These are phyloP conservation scores for Amanita jacksonii DNA, from an alignment of 768 basidiomycete species.

Conservation along the genomic window DNA sequence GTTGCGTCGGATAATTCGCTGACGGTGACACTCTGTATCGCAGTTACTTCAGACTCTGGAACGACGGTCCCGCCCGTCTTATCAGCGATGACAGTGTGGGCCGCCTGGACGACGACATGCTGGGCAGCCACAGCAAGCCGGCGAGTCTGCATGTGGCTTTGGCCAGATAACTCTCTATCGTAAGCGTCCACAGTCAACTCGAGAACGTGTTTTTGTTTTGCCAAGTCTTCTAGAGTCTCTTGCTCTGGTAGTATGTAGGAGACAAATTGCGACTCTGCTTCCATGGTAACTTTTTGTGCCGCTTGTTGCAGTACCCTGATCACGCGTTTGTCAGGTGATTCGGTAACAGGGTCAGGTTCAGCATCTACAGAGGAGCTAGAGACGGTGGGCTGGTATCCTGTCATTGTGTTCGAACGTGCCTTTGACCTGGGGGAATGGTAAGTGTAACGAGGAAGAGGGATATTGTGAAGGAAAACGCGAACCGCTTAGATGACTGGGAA, in stretches of 20 bases:
- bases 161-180: conserved; percentile 56
- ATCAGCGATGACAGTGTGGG: conserved; percentile 52
- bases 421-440: conserved; percentile 15
- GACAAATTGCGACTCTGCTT: conserved; percentile 59
- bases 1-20: conserved; percentile 43
- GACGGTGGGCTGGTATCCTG: background rate
- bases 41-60: conserved; percentile 29
- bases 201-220: conserved; percentile 75
- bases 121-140: conserved; percentile 69
- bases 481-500: conserved; percentile 33
- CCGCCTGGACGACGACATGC: conserved; percentile 75
- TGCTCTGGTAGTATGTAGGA: conserved; percentile 36
- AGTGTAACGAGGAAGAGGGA: background rate
- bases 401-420: conserved; percentile 16
- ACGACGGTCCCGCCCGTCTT: conserved; percentile 30
- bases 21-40: conserved; percentile 41
- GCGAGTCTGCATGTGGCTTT: conserved; percentile 40
- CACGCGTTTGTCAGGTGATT: conserved; percentile 56
- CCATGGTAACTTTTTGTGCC: conserved; percentile 69
- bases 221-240: conserved; percentile 53
- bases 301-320: conserved; percentile 70
- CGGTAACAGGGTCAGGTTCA: conserved; percentile 2
- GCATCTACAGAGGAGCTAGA: background rate
- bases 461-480: conserved; percentile 8
- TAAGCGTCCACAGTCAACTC: conserved; percentile 63